Base-by-base conservation (phyloP, 148 eudicot genomes). In the Polygonum aviculare region DNA sequence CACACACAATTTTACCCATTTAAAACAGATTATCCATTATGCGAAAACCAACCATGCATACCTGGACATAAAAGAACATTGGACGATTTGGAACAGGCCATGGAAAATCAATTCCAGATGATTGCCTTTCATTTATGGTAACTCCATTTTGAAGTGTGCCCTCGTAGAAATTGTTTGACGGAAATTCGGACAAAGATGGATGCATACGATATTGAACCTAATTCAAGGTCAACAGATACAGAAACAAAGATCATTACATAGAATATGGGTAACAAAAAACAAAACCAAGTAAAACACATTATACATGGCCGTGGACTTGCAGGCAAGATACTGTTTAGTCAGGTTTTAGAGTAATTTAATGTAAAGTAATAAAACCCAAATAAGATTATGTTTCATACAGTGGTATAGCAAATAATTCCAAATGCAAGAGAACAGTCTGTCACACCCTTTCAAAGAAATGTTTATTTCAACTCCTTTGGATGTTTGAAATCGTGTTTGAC, bases 191-290 rank as follows among this genome's bases (percentile, higher is more conserved):
- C 44, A 93, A 87, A 33, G 94, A 90, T 67, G 99, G 99, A 79
- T 96, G 99, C 99, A 96, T 96, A 75, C 99, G 97, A 77, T 96
- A 96, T 81, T 96, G 99, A 78, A 96, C 99, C 99, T 94, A 86
- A 60, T 77, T 44, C 55, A 41, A 31, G 33, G 14, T 35, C n/a
- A 69, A 48, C 74, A 44, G 9, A 44, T 44, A 44, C 63, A 57
- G 21, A 4, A 57, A 22, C 21, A 57, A 3, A 57, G 7, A 21
- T 57, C 31, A 22, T 57, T 57, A 57, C 14, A 57, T 57, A 57
- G 21, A 57, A 57, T 7, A n/a, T 57, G 63, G 26, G 11, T 57
- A n/a, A 55, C 62, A 57, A 57, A 57, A 57, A 22, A 19, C 18
- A 54, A 19, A 19, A 19, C 63, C 26, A 57, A 57, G 21, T 55